Evolutionary conservation across 768 basidiomycete genomes (phyloP), one percentile per base, ranked within the genome.

Genomic region (Pulveroboletus sp.): DNA sequence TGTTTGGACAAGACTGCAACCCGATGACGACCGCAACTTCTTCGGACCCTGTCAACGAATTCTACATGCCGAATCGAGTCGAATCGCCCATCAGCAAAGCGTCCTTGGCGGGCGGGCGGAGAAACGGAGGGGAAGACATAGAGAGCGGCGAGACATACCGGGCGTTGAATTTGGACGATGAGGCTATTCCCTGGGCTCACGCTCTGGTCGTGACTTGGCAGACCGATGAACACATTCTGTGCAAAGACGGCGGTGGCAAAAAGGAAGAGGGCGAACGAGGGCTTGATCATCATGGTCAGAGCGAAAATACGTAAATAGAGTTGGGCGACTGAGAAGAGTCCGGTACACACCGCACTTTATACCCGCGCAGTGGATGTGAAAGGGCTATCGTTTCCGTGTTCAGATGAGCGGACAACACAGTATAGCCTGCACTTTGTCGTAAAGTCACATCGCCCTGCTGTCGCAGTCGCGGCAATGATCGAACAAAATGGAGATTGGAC

Each of bases 1-100:
- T 42, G 52, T 17, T 17, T 15, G 69, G 36, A 57, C 76, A 80
- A 30, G 71, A 70, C 39, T 66, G 62, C 27, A 80, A 32, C 6
- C 69, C 76, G 45, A 80, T 71, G 27, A 73, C 73, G 43, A 80
- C 60, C 13, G 71, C 75, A 3, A 80, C 71, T 50, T 79, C 76
- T 33, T 59, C 63, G 9, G 73, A 73, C 10, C 66, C 65, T 2
- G 72, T 65, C 18, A 76, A 57, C 8, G 65, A 43, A 45, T 73
- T 59, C 75, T 77, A 37, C 5, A 10, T 21, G 37, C 9, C 15
- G 8, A 38, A 44, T 7, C 1, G 17, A 0, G 10, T 35, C 30
- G 21, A 21, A 21, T 21, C 21, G 4, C 21, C 21, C 21, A 38
- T 57, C 13, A 43, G 21, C 15, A 4, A 39, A 18, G 6, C 13